Base-by-base conservation (phyloP, 768 basidiomycete genomes). In the Porpolomopsis calyptriformis region DNA sequence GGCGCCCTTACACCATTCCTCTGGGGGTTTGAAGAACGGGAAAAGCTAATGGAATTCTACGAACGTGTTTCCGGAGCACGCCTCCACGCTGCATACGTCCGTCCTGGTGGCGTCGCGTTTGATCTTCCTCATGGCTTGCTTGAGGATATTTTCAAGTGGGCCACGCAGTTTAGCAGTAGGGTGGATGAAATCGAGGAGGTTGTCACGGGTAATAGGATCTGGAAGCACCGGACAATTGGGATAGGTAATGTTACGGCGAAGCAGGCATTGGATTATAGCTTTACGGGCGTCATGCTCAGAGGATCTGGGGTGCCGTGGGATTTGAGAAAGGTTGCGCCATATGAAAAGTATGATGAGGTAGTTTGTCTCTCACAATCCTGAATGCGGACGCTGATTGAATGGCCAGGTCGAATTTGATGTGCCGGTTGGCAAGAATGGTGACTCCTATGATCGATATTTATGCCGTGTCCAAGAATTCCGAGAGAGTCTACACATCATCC, bases 11-110 rank as follows among this genome's bases (percentile, higher is more conserved):
- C 94, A 2, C 94, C 94, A 29, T 99, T 97, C 82, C 72, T 99
- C 24, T 99, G 94, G 92, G 94, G 94, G 56, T 98, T 98, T 73
- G 94, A 98, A 66, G 94, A 99, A 65, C 90, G 94, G 46, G 94
- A 98, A 70, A 99, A 99, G 72, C 80, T 98, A 52, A 98, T 98
- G 94, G 94, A 99, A 61, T 99, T 98, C 68, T 99, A 99, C 64
- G 94, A 99, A 67, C 91, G 94, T 47, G 94, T 98, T 33, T 97
- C 93, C 7, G 94, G 94, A 53, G 94, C 94, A 4, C 92, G 94
- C 46, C 75, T 99, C 57, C 94, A 99, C 58, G 82, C 91, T 4
- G 94, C 94, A n/a, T 99, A 97, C 62, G 85, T 97, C 40, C 85
- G 94, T 50, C 94, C 94, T 1, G 94, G 94, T 50, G 94, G 94